These are phyloP conservation scores for Flaveria floridana DNA, from an alignment of 140 eudicot species.

Conservation along the genomic window DNA sequence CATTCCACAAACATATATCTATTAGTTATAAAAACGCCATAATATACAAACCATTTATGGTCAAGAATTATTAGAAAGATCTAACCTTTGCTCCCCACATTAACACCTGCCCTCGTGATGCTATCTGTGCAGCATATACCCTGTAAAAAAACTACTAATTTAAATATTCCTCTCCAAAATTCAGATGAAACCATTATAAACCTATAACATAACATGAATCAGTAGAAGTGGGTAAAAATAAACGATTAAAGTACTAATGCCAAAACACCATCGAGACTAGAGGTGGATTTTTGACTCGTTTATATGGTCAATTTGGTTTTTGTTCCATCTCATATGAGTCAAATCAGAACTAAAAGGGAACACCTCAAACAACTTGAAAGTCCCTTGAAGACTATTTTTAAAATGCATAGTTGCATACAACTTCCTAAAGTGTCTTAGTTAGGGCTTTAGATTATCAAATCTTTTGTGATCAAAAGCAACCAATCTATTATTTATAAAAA, in stretches of 20 bases:
- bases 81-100: constrained; percentile 96
- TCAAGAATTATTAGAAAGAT: background rate
- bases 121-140: constrained; percentile 62
- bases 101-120: constrained; percentile 63
- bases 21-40: constrained; percentile 7
- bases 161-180: constrained; percentile 3
- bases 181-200: constrained; percentile 11
- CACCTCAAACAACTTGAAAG: background rate
- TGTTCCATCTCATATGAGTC: background rate
- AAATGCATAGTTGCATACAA: constrained; percentile 1
- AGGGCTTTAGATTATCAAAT: background rate
- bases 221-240: background rate
- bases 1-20: constrained; percentile 18
- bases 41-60: constrained; percentile 6
- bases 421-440: background rate
- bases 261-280: background rate
- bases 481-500: background rate
- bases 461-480: background rate
- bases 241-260: background rate
- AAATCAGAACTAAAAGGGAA: background rate
- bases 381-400: background rate
- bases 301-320: background rate
- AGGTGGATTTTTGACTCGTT: background rate
- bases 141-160: constrained; percentile 38
- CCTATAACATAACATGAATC: constrained; percentile 15